phyloP scores from a whole-genome alignment of 2,329 filamentous ascomycete species.

The Elsinoe ampelina region DNA sequence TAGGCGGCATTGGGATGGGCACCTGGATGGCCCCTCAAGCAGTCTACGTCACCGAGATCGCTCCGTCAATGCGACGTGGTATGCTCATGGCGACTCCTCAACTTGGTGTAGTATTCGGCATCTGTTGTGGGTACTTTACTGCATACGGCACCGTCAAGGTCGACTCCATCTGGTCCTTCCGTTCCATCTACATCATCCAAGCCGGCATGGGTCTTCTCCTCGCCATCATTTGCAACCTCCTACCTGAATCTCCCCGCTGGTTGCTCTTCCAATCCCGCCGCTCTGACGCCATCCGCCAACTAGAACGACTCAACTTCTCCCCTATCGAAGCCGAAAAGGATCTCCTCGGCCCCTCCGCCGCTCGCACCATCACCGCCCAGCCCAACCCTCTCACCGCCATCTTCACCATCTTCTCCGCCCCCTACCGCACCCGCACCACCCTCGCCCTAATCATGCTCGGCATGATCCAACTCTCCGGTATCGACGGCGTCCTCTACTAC shows the following conservation, averaged over 20 bases:
- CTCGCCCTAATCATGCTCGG: constrained; percentile 49
- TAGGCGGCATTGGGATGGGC: constrained; percentile 53
- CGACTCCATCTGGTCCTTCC: constrained; percentile 44
- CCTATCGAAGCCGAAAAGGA: constrained; percentile 41
- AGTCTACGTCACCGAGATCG: constrained; percentile 55
- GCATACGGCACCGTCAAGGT: constrained; percentile 48
- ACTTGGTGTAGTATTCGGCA: constrained; percentile 32
- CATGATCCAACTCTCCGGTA: constrained; percentile 53
- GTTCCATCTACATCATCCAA: constrained; percentile 46
- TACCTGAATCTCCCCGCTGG: constrained; percentile 53
- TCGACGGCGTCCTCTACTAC: constrained; percentile 54
- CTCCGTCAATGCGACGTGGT: constrained; percentile 38
- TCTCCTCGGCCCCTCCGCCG: constrained; percentile 28
- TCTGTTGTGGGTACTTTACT: constrained; percentile 50
- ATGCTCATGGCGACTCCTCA: constrained; percentile 18
- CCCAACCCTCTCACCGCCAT: constrained; percentile 19
- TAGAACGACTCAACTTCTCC: constrained; percentile 32
- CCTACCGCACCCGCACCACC: constrained; percentile 36
- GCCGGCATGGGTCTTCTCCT: constrained; percentile 34
- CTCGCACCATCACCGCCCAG: constrained; percentile 14
- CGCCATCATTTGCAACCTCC: constrained; percentile 31
- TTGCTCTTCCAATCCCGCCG: constrained; percentile 40
- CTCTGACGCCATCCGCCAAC: constrained; percentile 36
- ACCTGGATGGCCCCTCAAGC: constrained; percentile 48
- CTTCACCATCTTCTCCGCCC: constrained; percentile 20